These are phyloP conservation scores for Phlebiopsis gigantea DNA, from an alignment of 768 basidiomycete species.

Conservation along the genomic window DNA sequence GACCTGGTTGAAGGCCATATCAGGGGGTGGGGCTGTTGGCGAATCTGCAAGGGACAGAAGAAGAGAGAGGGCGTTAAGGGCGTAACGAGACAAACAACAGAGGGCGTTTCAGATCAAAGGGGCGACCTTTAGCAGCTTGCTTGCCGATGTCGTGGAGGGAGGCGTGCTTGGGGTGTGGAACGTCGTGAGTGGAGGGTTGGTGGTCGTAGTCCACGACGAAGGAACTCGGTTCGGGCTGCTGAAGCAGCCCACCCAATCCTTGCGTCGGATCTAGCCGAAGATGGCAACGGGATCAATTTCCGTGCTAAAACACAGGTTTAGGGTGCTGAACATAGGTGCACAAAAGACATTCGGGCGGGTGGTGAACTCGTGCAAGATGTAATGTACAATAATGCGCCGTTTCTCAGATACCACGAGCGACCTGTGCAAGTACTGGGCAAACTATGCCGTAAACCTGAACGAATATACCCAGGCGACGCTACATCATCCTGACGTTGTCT, in stretches of 20 bases:
- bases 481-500: too few relatives aligned
- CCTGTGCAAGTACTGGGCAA: not conserved
- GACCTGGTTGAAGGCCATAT: slow-evolving; percentile 46
- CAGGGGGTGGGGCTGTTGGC: not conserved
- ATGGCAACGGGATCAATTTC: slow-evolving; percentile 14
- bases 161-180: not conserved
- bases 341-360: not conserved
- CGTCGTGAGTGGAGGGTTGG: slow-evolving; percentile 7
- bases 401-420: not conserved
- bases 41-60: not conserved
- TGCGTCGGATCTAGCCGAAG: slow-evolving; percentile 15
- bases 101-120: slow-evolving; percentile 6
- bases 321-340: not conserved
- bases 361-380: not conserved
- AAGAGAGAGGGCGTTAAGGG: not conserved
- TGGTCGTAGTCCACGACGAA: slow-evolving; percentile 11
- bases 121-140: not conserved
- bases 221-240: not conserved
- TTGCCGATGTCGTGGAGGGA: slow-evolving; percentile 1
- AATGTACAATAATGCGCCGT: not conserved
- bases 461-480: not conserved
- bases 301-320: not conserved
- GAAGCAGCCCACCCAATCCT: not conserved
- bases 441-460: not conserved
- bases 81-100: not conserved